A percentile compares a stretch with the other conserved stretches of the same genome.
These are phyloP conservation scores for Parietichytrium sp. DNA, from an alignment of 108 stramenopile species.

Conservation along the genomic window DNA sequence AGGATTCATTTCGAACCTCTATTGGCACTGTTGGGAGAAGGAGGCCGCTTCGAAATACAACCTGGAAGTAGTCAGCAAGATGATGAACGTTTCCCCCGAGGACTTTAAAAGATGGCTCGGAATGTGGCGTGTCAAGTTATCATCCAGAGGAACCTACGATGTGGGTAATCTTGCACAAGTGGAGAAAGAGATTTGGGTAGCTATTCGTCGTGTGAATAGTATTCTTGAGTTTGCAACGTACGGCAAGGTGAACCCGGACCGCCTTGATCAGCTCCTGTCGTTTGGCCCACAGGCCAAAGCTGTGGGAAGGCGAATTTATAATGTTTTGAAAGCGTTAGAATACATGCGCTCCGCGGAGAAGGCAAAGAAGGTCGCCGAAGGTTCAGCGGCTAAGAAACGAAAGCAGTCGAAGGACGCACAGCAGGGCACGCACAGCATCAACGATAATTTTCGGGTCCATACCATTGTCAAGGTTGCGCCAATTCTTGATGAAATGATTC, in stretches of 20 bases:
- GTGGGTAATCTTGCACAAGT: too few relatives aligned
- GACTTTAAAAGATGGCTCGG: too few relatives aligned
- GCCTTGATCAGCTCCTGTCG: background rate
- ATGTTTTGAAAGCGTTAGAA: background rate
- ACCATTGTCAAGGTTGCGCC: background rate
- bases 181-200: background rate
- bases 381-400: background rate
- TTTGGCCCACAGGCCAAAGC: background rate
- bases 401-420: background rate
- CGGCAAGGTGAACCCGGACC: background rate
- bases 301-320: background rate
- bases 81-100: too few relatives aligned
- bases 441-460: slow-evolving; percentile 26
- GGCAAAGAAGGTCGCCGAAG: background rate
- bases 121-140: too few relatives aligned
- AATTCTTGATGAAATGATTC: background rate
- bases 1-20: too few relatives aligned
- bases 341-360: slow-evolving; percentile 3
- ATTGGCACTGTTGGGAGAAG: too few relatives aligned
- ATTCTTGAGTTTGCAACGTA: slow-evolving; percentile 6
- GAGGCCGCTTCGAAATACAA: too few relatives aligned
- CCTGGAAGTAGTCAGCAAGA: too few relatives aligned
- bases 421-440: background rate
- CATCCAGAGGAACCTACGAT: too few relatives aligned
- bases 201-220: background rate